Percentiles rank a stretch among this genome's conserved stretches.
Evolutionary conservation across 129 eudicot genomes (phyloP).

Genomic region (Pittosporum tobira): DNA sequence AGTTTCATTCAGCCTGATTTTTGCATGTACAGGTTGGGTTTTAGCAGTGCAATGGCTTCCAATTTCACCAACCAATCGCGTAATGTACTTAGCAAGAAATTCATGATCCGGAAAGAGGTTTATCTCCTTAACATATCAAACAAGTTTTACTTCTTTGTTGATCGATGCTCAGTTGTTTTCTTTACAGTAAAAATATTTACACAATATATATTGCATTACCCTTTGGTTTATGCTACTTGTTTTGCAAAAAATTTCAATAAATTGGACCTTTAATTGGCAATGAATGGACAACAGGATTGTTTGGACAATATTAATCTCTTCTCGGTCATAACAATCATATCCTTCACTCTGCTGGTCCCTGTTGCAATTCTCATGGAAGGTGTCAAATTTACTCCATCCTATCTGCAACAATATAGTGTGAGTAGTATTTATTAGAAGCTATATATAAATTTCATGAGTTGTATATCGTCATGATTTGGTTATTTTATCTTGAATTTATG

Average conservation of each 20-base stretch:
- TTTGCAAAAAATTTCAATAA: too few relatives aligned
- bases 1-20: neutral
- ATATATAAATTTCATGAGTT: neutral
- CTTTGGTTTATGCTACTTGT: too few relatives aligned
- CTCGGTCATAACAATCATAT: constrained; percentile 55
- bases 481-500: neutral
- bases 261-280: neutral
- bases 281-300: constrained; percentile 43
- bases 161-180: too few relatives aligned
- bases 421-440: constrained; percentile 18
- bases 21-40: constrained; percentile 83
- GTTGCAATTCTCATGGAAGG: constrained; percentile 59
- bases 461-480: neutral
- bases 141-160: neutral
- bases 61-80: constrained; percentile 87
- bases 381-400: constrained; percentile 62
- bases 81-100: constrained; percentile 78
- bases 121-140: neutral
- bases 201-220: neutral
- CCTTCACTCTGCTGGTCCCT: constrained; percentile 57
- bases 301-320: constrained; percentile 90
- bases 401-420: constrained; percentile 54
- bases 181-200: too few relatives aligned
- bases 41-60: constrained; percentile 93
- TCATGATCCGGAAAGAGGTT: constrained; percentile 77